Evolutionary conservation across 73 alveolate species (phyloP).

Genomic region (Symbiodinium pilosum): DNA sequence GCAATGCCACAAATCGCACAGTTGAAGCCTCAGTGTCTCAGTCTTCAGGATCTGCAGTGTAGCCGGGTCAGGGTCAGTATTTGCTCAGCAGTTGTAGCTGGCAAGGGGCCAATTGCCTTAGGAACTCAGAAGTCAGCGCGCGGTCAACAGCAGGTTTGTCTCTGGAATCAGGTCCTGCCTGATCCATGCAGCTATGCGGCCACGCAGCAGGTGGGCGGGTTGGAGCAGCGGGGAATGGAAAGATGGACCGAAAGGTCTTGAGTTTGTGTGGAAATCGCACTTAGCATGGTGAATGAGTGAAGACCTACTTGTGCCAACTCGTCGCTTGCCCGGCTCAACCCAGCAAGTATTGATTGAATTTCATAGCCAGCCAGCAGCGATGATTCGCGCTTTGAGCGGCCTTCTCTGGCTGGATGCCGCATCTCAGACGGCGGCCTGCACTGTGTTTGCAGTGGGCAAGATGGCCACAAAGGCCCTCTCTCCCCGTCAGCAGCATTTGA

Average conservation of each 20-base stretch:
- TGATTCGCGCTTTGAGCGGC: constrained; percentile 12
- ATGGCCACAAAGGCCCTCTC: constrained; percentile 45
- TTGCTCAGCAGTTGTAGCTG: too few species aligned
- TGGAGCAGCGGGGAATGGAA: background rate
- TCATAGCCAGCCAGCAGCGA: background rate
- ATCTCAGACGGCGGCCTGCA: constrained; percentile 6
- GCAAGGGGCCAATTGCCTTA: too few species aligned
- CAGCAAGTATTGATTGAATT: background rate
- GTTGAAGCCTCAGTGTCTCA: background rate
- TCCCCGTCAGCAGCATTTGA: background rate
- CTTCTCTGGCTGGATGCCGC: constrained; percentile 16
- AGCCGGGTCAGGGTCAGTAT: too few species aligned
- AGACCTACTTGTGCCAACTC: background rate
- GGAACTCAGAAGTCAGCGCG: too few species aligned
- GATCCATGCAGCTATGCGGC: constrained; percentile 6
- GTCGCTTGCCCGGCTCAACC: background rate
- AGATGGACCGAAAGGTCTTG: too few species aligned
- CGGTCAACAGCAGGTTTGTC: too few species aligned
- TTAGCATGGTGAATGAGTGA: background rate
- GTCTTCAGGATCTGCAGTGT: background rate
- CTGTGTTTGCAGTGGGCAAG: constrained; percentile 90
- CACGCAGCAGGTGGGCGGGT: background rate
- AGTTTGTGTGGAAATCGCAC: too few species aligned
- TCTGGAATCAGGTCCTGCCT: background rate
- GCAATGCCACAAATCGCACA: background rate